These are phyloP conservation scores for Bryopsis sp. DNA, from an alignment of 139 green algal genomes.

Conservation along the genomic window DNA sequence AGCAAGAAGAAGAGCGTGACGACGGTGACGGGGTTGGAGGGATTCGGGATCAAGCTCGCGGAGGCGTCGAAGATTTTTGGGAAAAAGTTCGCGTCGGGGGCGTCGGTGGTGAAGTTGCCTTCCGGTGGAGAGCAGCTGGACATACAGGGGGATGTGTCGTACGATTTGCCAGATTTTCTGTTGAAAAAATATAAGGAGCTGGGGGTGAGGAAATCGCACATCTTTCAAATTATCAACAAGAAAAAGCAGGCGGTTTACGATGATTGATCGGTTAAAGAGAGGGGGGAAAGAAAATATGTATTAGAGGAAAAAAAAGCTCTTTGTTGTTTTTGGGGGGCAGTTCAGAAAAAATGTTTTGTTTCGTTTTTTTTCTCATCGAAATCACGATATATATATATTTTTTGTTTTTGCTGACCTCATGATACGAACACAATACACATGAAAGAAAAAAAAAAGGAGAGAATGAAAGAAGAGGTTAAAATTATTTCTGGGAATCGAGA, in stretches of 20 bases:
- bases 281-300: no score
- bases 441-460: no score
- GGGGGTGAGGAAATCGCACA: neutral
- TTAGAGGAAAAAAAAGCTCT: no score
- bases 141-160: constrained; percentile 40
- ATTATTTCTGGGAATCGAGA: no score
- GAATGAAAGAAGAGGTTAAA: no score
- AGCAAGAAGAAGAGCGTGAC: constrained; percentile 95
- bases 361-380: no score
- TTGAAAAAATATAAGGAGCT: neutral
- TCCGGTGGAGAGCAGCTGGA: constrained; percentile 89
- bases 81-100: constrained; percentile 97
- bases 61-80: constrained; percentile 92
- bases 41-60: constrained; percentile 81
- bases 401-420: no score
- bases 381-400: no score
- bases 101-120: constrained; percentile 79
- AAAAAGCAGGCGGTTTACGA: constrained; percentile 9
- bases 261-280: no score
- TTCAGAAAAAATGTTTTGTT: no score
- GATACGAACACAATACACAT: no score
- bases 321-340: no score
- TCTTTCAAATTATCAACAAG: constrained; percentile 14
- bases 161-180: constrained; percentile 15
- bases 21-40: constrained; percentile 77